These are phyloP conservation scores for Colletotrichum sublineola DNA, from an alignment of 2,329 filamentous ascomycete genomes.

Conservation along the genomic window DNA sequence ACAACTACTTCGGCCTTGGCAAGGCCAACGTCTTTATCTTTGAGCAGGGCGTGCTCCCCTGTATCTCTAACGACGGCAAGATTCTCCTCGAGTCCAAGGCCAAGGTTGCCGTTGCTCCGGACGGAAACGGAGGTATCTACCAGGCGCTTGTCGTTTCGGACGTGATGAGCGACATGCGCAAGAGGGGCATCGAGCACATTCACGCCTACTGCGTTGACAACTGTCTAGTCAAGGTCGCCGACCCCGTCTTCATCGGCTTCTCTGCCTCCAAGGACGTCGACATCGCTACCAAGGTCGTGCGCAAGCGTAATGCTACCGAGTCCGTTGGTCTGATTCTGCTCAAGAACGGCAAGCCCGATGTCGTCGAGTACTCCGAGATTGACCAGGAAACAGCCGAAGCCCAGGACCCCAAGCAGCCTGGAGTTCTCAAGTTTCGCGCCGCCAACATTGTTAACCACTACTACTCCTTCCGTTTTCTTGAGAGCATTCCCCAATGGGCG, in stretches of 20 bases:
- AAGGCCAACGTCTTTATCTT: conserved; percentile 92
- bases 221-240: conserved; percentile 98
- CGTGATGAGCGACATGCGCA: conserved; percentile 88
- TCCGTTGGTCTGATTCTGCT: conserved; percentile 93
- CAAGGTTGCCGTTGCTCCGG: conserved; percentile 93
- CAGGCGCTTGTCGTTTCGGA: conserved; percentile 85
- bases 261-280: conserved; percentile 88
- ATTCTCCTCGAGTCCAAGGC: conserved; percentile 93
- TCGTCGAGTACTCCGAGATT: conserved; percentile 99
- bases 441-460: conserved; percentile 99
- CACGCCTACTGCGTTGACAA: conserved; percentile 99
- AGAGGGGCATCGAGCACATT: conserved; percentile 92
- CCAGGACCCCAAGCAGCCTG: conserved; percentile 82
- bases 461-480: conserved; percentile 94
- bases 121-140: conserved; percentile 98
- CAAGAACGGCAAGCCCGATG: conserved; percentile 96
- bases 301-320: conserved; percentile 96
- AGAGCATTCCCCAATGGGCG: conserved; percentile 88
- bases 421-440: conserved; percentile 92
- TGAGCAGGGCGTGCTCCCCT: conserved; percentile 96
- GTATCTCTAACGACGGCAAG: conserved; percentile 97
- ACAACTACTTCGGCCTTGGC: conserved; percentile 91
- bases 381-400: conserved; percentile 90
- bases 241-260: conserved; percentile 96
- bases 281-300: conserved; percentile 99